A percentile compares a stretch with the other conserved stretches of the same genome.
Conservation (phyloP, 2,329 filamentous ascomycete species). For the Penicillium sp. region DNA sequence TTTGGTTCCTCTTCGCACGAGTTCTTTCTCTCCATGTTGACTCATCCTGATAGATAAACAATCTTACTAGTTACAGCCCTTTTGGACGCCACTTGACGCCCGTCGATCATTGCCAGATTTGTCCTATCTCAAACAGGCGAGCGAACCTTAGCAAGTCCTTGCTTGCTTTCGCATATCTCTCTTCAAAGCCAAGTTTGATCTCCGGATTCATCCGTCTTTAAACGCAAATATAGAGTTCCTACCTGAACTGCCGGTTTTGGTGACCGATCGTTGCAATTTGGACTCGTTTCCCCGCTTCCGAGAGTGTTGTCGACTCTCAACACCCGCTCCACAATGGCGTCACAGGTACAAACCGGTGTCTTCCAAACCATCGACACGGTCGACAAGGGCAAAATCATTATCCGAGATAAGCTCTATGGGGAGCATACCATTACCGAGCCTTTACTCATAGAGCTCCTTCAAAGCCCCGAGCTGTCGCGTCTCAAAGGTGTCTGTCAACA, state of each 20-base stretch:
- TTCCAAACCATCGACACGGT: conserved; percentile 1
- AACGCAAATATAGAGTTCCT: neutral
- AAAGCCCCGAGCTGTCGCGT: conserved; percentile 37
- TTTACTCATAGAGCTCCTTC: conserved; percentile 43
- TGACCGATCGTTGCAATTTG: neutral
- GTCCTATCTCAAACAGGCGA: neutral
- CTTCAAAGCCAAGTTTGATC: neutral
- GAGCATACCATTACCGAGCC: conserved; percentile 36
- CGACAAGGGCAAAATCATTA: neutral
- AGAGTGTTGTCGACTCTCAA: neutral
- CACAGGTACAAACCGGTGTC: neutral
- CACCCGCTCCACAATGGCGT: neutral
- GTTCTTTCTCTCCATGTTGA: neutral
- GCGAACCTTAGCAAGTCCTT: neutral
- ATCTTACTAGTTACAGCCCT: no score
- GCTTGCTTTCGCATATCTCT: neutral
- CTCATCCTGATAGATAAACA: neutral
- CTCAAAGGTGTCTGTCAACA: conserved; percentile 44
- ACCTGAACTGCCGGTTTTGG: neutral
- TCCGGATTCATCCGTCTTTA: neutral
- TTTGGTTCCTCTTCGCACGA: no score
- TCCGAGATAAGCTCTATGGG: neutral
- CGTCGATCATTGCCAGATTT: conserved; percentile 2
- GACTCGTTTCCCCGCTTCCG: neutral
- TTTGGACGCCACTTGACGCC: neutral